Conservation (phyloP, 2,329 filamentous ascomycete species). For the Calonectria crousiana region DNA sequence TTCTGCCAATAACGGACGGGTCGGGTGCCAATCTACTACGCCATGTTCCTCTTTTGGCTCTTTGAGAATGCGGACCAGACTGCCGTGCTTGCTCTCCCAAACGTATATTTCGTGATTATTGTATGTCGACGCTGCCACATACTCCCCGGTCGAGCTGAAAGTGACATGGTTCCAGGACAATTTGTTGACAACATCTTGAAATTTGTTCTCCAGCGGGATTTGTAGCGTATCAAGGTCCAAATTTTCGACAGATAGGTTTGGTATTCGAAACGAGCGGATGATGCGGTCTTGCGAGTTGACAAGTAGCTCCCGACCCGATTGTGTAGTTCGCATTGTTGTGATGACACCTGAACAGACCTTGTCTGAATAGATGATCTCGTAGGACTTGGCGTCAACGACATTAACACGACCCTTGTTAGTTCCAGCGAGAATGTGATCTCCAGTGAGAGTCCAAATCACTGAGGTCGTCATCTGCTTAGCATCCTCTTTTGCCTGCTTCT, state of each 20-base stretch:
- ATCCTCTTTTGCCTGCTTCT: conserved; percentile 91
- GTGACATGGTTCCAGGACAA: conserved; percentile 97
- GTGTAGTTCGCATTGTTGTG: conserved; percentile 85
- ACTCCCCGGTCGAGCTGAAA: conserved; percentile 94
- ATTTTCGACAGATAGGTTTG: conserved; percentile 76
- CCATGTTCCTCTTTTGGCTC: conserved; percentile 97
- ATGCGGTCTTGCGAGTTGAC: conserved; percentile 96
- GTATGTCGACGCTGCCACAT: conserved; percentile 95
- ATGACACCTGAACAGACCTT: conserved; percentile 90
- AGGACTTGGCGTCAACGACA: conserved; percentile 86
- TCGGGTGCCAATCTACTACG: conserved; percentile 97
- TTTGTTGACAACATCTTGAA: conserved; percentile 96
- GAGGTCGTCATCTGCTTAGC: conserved; percentile 96
- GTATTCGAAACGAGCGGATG: conserved; percentile 91
- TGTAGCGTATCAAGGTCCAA: conserved; percentile 89
- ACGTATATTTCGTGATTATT: conserved; percentile 99
- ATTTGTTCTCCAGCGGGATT: conserved; percentile 95
- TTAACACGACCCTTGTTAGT: conserved; percentile 98
- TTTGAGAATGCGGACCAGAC: conserved; percentile 95
- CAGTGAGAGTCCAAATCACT: conserved; percentile 86
- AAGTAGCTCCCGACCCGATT: conserved; percentile 86
- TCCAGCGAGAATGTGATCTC: conserved; percentile 90
- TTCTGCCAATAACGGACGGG: conserved; percentile 86
- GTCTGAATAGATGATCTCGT: conserved; percentile 88
- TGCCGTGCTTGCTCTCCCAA: conserved; percentile 95